phyloP scores from a whole-genome alignment of 2,329 filamentous ascomycete genomes.

The Domatiomyces globalis region DNA sequence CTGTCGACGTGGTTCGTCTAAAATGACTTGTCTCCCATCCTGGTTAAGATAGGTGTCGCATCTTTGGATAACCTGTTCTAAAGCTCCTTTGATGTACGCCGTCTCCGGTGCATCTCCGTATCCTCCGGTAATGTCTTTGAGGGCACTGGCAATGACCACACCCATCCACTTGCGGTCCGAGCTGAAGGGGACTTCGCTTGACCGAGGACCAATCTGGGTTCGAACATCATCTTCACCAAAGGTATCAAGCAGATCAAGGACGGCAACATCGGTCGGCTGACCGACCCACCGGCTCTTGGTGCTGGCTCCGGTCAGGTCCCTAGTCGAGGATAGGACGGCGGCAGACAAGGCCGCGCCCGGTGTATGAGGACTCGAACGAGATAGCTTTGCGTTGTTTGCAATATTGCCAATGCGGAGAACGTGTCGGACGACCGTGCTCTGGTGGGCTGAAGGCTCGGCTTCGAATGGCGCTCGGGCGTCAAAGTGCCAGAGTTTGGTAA shows the following conservation, averaged over 20 bases:
- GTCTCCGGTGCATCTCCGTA: conserved; percentile 54
- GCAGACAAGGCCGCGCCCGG: conserved; percentile 57
- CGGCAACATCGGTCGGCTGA: conserved; percentile 93
- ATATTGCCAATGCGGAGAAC: conserved; percentile 89
- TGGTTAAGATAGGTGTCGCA: conserved; percentile 84
- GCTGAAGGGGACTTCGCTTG: conserved; percentile 83
- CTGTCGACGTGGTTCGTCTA: conserved; percentile 62
- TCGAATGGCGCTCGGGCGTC: conserved; percentile 47
- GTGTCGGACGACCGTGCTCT: conserved; percentile 60
- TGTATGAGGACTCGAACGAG: conserved; percentile 55
- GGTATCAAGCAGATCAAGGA: conserved; percentile 79
- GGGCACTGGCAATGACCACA: conserved; percentile 54
- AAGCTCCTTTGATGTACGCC: conserved; percentile 88
- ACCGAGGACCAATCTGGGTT: conserved; percentile 66
- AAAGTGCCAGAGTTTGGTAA: conserved; percentile 92
- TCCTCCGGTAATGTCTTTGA: conserved; percentile 35
- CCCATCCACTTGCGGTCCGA: conserved; percentile 99
- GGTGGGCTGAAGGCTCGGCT: conserved; percentile 41
- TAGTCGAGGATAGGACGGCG: conserved; percentile 73
- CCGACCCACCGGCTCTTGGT: conserved; percentile 84
- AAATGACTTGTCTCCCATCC: conserved; percentile 70
- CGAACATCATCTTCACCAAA: conserved; percentile 87
- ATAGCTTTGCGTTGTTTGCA: conserved; percentile 81
- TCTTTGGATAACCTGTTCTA: conserved; percentile 71
- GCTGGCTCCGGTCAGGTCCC: conserved; percentile 45